Conservation (phyloP, 2,329 filamentous ascomycete species). For the Chaetomiaceae sp. region DNA sequence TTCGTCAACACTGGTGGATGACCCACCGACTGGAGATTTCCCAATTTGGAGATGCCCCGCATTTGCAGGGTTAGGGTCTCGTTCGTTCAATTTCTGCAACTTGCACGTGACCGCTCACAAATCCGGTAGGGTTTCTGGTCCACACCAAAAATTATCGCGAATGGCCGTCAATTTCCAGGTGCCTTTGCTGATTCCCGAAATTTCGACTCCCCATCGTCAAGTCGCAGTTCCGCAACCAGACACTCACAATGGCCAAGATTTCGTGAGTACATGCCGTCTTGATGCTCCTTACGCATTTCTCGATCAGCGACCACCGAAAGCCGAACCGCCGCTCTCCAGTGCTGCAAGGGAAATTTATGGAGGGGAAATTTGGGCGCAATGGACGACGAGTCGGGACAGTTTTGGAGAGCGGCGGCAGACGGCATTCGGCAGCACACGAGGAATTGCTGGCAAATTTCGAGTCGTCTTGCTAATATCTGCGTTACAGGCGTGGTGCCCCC, state of each 20-base stretch:
- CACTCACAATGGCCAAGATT: constrained; percentile 58
- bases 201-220: constrained; percentile 28
- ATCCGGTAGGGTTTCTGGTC: constrained; percentile 28
- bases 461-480: constrained; percentile 31
- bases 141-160: constrained; percentile 30
- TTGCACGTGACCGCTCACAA: constrained; percentile 26
- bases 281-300: constrained; percentile 19
- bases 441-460: background rate
- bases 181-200: constrained; percentile 24
- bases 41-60: background rate
- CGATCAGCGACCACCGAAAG: constrained; percentile 12
- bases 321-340: constrained; percentile 9
- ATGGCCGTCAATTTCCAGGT: constrained; percentile 25
- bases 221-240: constrained; percentile 32
- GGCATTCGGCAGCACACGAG: constrained; percentile 1
- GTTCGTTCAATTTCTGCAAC: background rate
- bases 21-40: background rate
- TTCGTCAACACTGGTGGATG: too few relatives aligned
- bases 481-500: constrained; percentile 73
- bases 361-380: constrained; percentile 8
- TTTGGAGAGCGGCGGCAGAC: background rate
- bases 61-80: constrained; percentile 14
- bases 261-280: constrained; percentile 46
- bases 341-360: constrained; percentile 11
- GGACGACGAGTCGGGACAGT: background rate